phyloP scores from a whole-genome alignment of 352 stramenopile species.

The Proteromonas lacertae region DNA sequence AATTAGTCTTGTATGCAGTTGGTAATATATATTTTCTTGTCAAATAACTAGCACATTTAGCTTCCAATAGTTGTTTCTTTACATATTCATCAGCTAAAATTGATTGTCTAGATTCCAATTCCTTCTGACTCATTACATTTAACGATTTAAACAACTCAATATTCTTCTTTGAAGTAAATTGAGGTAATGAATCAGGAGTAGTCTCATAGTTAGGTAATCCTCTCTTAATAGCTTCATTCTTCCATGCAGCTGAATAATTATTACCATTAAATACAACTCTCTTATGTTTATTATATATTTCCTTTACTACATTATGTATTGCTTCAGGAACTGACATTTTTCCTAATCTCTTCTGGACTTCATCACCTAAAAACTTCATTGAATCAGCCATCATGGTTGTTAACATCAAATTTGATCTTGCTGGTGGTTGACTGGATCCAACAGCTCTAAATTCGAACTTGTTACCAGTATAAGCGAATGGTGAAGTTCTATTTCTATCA shows the following conservation, averaged over 20 bases:
- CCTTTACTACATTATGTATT: conserved; percentile 16
- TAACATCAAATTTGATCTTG: conserved; percentile 32
- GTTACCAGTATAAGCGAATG: conserved; percentile 37
- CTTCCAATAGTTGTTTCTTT: too few species aligned
- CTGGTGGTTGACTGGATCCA: conserved; percentile 31
- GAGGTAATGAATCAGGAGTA: conserved; percentile 26
- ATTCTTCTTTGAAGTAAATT: conserved; percentile 26
- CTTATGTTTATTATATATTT: conserved; percentile 25
- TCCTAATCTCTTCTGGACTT: conserved; percentile 25
- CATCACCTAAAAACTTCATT: conserved; percentile 26
- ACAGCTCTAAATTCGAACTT: conserved; percentile 45
- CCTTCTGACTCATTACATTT: conserved; percentile 22
- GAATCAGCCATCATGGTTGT: conserved; percentile 40
- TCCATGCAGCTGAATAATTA: conserved; percentile 24
- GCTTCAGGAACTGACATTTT: too few species aligned
- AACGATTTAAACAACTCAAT: conserved; percentile 28
- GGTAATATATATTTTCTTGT: too few species aligned
- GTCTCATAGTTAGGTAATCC: conserved; percentile 33
- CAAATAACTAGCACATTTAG: too few species aligned
- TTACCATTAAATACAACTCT: conserved; percentile 46
- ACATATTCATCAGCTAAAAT: conserved; percentile 36
- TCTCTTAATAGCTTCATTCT: conserved; percentile 22
- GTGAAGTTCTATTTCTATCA: conserved; percentile 44
- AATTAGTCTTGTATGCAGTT: too few species aligned
- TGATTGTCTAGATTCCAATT: conserved; percentile 23